Evolutionary conservation across 257 asterid species (phyloP), one percentile per base, ranked within the genome.

Genomic region (Nicotiana noctiflora): DNA sequence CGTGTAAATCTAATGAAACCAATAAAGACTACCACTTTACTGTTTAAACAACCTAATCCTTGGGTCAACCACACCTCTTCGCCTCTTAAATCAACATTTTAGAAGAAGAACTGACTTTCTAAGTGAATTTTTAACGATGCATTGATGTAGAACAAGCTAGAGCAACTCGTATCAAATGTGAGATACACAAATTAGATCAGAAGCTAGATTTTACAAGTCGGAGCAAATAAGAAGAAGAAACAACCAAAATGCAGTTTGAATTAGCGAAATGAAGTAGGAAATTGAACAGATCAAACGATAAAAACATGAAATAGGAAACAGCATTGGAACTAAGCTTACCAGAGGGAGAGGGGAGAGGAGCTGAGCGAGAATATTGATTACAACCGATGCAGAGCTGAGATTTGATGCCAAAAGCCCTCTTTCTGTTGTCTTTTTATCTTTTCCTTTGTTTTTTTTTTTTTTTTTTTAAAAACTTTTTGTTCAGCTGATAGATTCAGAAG

Each of bases 291-390:
- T 44, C 78, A 80, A 85, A 85, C 76, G 79, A 52, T 57, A 3
- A 11, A 70, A 82, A 81, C 55, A 62, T 61, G 49, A 66, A 77
- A 64, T 18, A 34, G 7, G 53, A 46, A 77, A 23, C 37, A 31
- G 12, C 77, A 64, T 51, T 64, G 23, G 63, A 85, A 66, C 66
- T 79, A 29, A 85, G 80, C 91, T 86, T 82, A 90, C 94, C 82
- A 59, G 88, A 85, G 80, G 12, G 53, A 19, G 59, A 72, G 77
- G 14, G 40, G 61, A 55, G 79, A 53, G 65, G 70, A 72, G 81
- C 80, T 37, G 68, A 72, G 81, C 18, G 63, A 75, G 77, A 63
- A n/a, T 34, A 31, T 25, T 60, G 60, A 77, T 66, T 56, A 40
- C 23, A 29, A 31, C 49, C 49, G 76, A 79, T 62, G 81, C 79